Evolutionary conservation across 2,329 filamentous ascomycete species (phyloP).

Genomic region (Fusarium secorum): DNA sequence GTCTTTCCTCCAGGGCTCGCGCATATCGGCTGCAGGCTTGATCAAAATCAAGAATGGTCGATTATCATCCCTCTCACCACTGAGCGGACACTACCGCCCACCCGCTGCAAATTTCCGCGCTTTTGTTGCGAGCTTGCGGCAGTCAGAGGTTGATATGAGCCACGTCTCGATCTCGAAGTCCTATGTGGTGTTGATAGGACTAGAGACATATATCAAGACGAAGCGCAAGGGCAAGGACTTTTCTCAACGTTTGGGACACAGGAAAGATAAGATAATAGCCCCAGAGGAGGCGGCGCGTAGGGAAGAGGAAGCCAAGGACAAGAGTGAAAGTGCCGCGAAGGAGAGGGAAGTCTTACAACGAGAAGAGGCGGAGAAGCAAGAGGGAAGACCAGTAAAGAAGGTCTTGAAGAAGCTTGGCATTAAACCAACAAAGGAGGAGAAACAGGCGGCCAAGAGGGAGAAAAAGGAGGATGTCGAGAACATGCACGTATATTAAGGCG

Average conservation of each 20-base stretch:
- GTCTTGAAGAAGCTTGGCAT: constrained; percentile 54
- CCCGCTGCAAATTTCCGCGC: constrained; percentile 83
- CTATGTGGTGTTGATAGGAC: constrained; percentile 81
- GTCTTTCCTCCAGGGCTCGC: constrained; percentile 77
- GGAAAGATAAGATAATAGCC: constrained; percentile 66
- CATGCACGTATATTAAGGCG: neutral
- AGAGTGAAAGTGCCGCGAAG: constrained; percentile 65
- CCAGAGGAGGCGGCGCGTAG: constrained; percentile 65
- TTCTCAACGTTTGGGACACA: constrained; percentile 58
- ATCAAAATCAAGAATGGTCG: constrained; percentile 86
- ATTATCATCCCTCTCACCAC: constrained; percentile 74
- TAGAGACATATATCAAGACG: constrained; percentile 80
- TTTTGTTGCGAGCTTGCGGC: constrained; percentile 77
- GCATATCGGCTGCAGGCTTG: constrained; percentile 79
- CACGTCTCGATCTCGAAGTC: constrained; percentile 81
- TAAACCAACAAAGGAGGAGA: constrained; percentile 40
- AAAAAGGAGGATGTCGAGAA: constrained; percentile 26
- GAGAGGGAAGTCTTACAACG: constrained; percentile 57
- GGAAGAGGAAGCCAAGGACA: constrained; percentile 68
- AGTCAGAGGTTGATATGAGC: constrained; percentile 79
- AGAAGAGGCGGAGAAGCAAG: constrained; percentile 52
- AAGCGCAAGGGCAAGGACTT: constrained; percentile 68
- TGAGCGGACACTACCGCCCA: constrained; percentile 84
- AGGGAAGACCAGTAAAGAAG: constrained; percentile 40
- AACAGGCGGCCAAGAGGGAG: constrained; percentile 35